Percentiles rank a stretch among this genome's conserved stretches.
These are phyloP conservation scores for Candida glaebosa DNA, from an alignment of 805 yeast species.

Conservation along the genomic window DNA sequence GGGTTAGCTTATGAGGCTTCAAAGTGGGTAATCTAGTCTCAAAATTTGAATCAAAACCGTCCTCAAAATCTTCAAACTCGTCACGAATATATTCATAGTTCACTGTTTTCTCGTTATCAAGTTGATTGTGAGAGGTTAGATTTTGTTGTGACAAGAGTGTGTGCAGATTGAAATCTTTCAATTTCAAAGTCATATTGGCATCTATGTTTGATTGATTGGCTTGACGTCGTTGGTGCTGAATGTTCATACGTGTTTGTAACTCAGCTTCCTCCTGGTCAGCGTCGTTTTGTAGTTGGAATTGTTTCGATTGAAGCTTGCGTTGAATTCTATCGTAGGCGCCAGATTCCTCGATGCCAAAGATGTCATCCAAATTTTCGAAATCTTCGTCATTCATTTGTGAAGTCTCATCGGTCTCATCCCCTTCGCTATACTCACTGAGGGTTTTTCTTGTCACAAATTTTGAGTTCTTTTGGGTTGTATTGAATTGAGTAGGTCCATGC, in stretches of 20 bases:
- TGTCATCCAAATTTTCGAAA: constrained; percentile 34
- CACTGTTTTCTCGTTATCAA: constrained; percentile 32
- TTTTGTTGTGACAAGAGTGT: constrained; percentile 9
- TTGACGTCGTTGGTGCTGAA: constrained; percentile 13
- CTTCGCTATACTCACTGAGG: constrained; percentile 36
- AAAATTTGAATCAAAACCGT: constrained; percentile 24
- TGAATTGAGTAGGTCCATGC: constrained; percentile 17
- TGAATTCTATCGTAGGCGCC: constrained; percentile 30
- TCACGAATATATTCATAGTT: constrained; percentile 36
- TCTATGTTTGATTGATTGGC: constrained; percentile 9
- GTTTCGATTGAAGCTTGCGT: constrained; percentile 20
- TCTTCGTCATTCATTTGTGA: constrained; percentile 37
- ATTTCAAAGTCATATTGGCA: constrained; percentile 22
- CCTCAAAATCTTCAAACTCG: constrained; percentile 35
- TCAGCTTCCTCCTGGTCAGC: constrained; percentile 36
- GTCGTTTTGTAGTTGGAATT: constrained; percentile 22
- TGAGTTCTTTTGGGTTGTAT: constrained; percentile 5
- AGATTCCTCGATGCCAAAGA: constrained; percentile 35
- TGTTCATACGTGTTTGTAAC: constrained; percentile 13
- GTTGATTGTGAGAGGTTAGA: constrained; percentile 15
- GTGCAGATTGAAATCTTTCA: constrained; percentile 21
- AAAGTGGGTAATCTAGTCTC: constrained; percentile 7
- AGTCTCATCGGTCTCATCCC: constrained; percentile 36
- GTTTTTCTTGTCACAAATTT: constrained; percentile 9
- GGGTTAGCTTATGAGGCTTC: constrained; percentile 30